These are phyloP conservation scores for Leishmania turanica DNA, from an alignment of 208 protist species.

Conservation along the genomic window DNA sequence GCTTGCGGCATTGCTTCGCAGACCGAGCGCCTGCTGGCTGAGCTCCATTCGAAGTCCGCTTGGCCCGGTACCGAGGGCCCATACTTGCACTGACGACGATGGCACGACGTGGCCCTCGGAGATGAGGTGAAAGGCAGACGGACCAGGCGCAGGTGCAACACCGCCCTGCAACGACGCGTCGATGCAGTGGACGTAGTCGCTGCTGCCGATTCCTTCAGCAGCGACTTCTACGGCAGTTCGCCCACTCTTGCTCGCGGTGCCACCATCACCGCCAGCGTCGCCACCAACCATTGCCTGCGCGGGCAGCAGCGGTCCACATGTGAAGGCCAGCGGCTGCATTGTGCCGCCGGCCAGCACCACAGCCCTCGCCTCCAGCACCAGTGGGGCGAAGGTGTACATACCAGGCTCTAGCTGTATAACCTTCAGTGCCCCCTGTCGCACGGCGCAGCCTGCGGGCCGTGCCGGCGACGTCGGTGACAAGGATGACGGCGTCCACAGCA, in stretches of 20 bases:
- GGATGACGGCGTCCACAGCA: constrained; percentile 22
- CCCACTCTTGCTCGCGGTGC: neutral
- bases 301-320: constrained; percentile 72
- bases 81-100: constrained; percentile 70
- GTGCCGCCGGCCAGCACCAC: constrained; percentile 93
- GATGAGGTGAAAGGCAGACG: constrained; percentile 41
- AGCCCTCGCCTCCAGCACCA: constrained; percentile 52
- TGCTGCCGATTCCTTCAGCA: neutral
- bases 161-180: neutral
- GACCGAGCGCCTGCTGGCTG: constrained; percentile 31
- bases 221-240: neutral
- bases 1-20: neutral
- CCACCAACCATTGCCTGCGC: neutral
- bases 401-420: constrained; percentile 78
- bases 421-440: constrained; percentile 21
- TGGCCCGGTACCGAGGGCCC: constrained; percentile 57
- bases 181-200: neutral
- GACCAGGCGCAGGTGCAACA: neutral
- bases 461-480: neutral
- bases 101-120: constrained; percentile 89
- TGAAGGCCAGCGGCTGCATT: constrained; percentile 90
- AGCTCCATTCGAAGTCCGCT: constrained; percentile 64
- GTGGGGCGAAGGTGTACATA: constrained; percentile 54
- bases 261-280: neutral
- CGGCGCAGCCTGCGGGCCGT: neutral